Evolutionary conservation across 768 basidiomycete genomes (phyloP).

Genomic region (Clathrus columnatus): DNA sequence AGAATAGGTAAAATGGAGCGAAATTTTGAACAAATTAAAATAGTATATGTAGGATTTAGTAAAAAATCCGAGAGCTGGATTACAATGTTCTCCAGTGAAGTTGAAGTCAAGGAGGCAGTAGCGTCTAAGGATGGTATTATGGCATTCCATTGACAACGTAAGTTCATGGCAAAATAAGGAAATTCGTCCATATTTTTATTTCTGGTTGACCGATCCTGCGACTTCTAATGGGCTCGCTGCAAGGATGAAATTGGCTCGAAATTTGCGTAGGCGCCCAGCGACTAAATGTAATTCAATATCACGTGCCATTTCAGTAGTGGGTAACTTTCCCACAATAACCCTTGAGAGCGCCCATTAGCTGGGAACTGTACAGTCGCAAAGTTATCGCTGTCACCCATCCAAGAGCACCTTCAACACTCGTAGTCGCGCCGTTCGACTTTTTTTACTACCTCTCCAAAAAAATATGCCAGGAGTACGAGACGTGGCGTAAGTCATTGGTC

Average conservation of each 20-base stretch:
- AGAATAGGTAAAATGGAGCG: constrained; percentile 74
- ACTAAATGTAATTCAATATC: too few species aligned
- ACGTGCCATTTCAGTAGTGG: neutral
- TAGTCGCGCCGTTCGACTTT: constrained; percentile 1
- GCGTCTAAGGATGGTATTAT: neutral
- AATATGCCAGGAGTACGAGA: constrained; percentile 42
- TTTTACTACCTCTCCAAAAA: constrained; percentile 8
- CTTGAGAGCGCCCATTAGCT: neutral
- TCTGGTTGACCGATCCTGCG: neutral
- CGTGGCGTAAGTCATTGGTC: constrained; percentile 28
- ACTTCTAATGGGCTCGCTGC: neutral
- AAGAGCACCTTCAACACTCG: too few species aligned
- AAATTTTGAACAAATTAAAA: constrained; percentile 54
- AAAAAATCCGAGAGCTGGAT: constrained; percentile 51
- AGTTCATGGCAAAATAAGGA: neutral
- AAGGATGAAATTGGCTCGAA: neutral
- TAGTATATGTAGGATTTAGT: constrained; percentile 51
- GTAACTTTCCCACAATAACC: too few species aligned
- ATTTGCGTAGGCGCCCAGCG: too few species aligned
- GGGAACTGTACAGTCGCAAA: neutral
- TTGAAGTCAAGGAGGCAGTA: too few species aligned
- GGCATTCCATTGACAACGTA: constrained; percentile 2
- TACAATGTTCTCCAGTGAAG: constrained; percentile 38
- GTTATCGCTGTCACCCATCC: neutral
- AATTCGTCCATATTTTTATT: neutral